Percentiles rank a stretch among this genome's conserved stretches.
phyloP scores from a whole-genome alignment of 2,329 filamentous ascomycete species.

The Neofusicoccum sp. region DNA sequence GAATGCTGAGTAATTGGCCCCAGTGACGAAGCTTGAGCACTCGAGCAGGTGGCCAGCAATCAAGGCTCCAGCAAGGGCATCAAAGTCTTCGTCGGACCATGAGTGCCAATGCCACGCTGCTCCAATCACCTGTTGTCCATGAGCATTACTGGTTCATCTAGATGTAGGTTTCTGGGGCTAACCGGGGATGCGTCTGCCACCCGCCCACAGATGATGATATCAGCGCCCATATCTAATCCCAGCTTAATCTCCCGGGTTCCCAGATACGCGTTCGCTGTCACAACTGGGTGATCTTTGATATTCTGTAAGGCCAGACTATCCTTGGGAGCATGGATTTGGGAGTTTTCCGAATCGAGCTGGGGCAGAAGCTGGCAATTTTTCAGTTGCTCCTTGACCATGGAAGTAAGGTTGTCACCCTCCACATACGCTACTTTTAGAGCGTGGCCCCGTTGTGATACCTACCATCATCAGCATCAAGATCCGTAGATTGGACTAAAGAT shows the following conservation, averaged over 20 bases:
- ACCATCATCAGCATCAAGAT: not conserved
- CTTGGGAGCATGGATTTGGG: constrained; percentile 38
- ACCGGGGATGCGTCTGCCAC: constrained; percentile 45
- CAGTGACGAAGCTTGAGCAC: constrained; percentile 57
- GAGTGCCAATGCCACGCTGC: constrained; percentile 60
- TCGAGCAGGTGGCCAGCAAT: constrained; percentile 59
- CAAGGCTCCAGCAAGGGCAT: constrained; percentile 55
- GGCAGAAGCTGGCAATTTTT: constrained; percentile 40
- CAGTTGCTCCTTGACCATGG: constrained; percentile 33
- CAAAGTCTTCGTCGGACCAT: constrained; percentile 53
- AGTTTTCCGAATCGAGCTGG: constrained; percentile 48
- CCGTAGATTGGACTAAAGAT: not conserved
- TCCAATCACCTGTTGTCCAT: constrained; percentile 43
- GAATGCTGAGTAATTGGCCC: constrained; percentile 58
- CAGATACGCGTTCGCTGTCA: constrained; percentile 53
- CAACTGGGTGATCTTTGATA: constrained; percentile 28
- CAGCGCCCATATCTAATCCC: constrained; percentile 35
- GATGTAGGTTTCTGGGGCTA: no score
- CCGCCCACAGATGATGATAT: constrained; percentile 39
- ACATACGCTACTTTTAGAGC: constrained; percentile 50
- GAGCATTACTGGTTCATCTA: not conserved
- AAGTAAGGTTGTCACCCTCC: constrained; percentile 49
- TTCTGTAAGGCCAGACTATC: constrained; percentile 42
- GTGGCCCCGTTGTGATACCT: constrained; percentile 23
- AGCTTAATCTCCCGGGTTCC: constrained; percentile 46